Conservation (phyloP, 208 protist genomes). For the Herpetomonas samuelpessoai region DNA sequence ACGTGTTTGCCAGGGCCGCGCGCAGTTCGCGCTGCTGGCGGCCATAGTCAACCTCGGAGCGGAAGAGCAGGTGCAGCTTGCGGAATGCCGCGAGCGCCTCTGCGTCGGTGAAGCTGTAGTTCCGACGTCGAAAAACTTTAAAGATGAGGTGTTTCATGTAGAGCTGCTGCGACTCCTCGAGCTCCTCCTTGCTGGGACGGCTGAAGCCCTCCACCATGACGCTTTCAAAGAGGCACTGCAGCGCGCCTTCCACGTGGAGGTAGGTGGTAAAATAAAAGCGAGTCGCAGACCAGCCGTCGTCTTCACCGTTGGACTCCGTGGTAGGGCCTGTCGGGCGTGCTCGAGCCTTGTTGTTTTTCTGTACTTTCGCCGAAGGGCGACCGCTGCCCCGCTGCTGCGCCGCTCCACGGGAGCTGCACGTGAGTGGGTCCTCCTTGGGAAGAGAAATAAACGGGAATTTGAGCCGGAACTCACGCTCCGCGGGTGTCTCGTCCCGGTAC, state of each 20-base stretch:
- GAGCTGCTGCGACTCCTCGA: slow-evolving; percentile 39
- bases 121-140: slow-evolving; percentile 54
- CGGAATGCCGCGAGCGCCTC: slow-evolving; percentile 30
- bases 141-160: slow-evolving; percentile 67
- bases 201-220: slow-evolving; percentile 34
- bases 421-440: slow-evolving; percentile 14
- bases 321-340: background rate
- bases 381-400: slow-evolving; percentile 4
- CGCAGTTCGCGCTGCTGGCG: slow-evolving; percentile 35
- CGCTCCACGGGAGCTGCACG: slow-evolving; percentile 2
- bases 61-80: slow-evolving; percentile 38
- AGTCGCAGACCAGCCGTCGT: slow-evolving; percentile 13
- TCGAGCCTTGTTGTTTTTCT: slow-evolving; percentile 1
- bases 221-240: slow-evolving; percentile 57
- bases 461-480: slow-evolving; percentile 41
- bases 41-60: slow-evolving; percentile 37
- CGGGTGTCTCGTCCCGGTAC: slow-evolving; percentile 14
- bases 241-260: slow-evolving; percentile 42
- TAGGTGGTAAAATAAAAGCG: slow-evolving; percentile 54
- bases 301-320: background rate
- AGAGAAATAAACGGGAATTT: slow-evolving; percentile 50
- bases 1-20: slow-evolving; percentile 23
- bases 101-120: slow-evolving; percentile 38
- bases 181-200: slow-evolving; percentile 38
- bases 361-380: background rate